A percentile compares a stretch with the other conserved stretches of the same genome.
phyloP scores from a whole-genome alignment of 768 basidiomycete genomes.

The Mycena chlorophos region DNA sequence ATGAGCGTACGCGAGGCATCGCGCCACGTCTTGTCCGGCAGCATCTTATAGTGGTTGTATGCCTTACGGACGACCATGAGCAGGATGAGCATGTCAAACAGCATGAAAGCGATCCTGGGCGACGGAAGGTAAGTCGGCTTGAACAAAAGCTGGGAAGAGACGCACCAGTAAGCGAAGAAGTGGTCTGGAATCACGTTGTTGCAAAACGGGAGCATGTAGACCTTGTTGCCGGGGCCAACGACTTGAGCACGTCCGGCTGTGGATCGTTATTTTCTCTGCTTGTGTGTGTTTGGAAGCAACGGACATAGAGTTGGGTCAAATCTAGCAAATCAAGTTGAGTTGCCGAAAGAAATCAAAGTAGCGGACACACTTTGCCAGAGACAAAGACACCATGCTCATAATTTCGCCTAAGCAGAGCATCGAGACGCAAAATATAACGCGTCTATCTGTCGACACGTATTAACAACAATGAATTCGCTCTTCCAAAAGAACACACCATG shows the following conservation, averaged over 20 bases:
- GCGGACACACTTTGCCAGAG: conserved; percentile 5
- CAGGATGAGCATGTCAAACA: conserved; percentile 17
- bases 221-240: background rate
- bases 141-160: background rate
- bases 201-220: conserved; percentile 14
- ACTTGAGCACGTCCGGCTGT: conserved; percentile 14
- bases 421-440: conserved; percentile 17
- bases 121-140: too few species aligned
- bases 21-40: conserved; percentile 15
- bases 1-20: conserved; percentile 8
- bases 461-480: background rate
- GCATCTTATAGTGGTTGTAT: conserved; percentile 15
- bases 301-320: conserved; percentile 13
- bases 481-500: conserved; percentile 3
- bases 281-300: background rate
- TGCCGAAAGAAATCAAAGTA: background rate
- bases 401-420: conserved; percentile 18
- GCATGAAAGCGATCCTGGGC: conserved; percentile 21
- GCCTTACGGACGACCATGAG: conserved; percentile 17
- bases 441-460: conserved; percentile 5
- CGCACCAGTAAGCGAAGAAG: conserved; percentile 22
- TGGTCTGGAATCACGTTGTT: conserved; percentile 22
- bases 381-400: conserved; percentile 21
- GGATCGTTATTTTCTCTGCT: background rate
- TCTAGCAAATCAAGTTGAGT: background rate